phyloP scores from a whole-genome alignment of 495 filamentous ascomycete genomes.

The Recurvomyces mirabilis region DNA sequence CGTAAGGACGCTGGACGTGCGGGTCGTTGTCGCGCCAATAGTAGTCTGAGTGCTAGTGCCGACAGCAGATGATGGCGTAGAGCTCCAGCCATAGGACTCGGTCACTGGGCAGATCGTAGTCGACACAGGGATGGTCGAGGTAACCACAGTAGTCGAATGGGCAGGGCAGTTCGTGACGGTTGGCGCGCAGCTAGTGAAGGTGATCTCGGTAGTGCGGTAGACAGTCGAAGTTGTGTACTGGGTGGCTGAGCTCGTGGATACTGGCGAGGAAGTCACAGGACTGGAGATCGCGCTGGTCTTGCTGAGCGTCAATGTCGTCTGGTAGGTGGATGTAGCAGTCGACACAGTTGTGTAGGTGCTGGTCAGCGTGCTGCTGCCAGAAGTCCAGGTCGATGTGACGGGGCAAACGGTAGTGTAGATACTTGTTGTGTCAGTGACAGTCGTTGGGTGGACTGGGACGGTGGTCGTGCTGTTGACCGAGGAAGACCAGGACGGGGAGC shows the following conservation, averaged over 20 bases:
- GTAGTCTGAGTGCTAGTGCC: conserved; percentile 4
- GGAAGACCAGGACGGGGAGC: conserved; percentile 1
- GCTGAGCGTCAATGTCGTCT: conserved; percentile 3
- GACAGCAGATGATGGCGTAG: neutral
- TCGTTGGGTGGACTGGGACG: conserved; percentile 4
- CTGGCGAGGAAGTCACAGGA: conserved; percentile 15
- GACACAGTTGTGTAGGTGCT: conserved; percentile 39
- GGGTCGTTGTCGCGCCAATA: neutral
- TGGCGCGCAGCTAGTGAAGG: neutral
- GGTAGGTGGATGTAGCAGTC: conserved; percentile 17
- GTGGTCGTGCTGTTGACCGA: neutral
- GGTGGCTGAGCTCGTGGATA: conserved; percentile 3
- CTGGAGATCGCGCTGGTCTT: conserved; percentile 1
- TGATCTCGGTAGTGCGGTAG: conserved; percentile 7
- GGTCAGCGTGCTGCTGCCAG: conserved; percentile 30
- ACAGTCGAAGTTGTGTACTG: conserved; percentile 6
- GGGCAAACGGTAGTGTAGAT: conserved; percentile 18
- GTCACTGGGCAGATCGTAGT: neutral
- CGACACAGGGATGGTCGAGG: conserved; percentile 1
- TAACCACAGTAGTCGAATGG: conserved; percentile 4
- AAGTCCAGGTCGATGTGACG: conserved; percentile 18
- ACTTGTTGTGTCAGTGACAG: conserved; percentile 12
- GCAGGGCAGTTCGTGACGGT: conserved; percentile 5
- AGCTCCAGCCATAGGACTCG: neutral
- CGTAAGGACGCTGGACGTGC: neutral